Conservation (phyloP, 2,329 filamentous ascomycete genomes). For the Ophiostoma ulmi region DNA sequence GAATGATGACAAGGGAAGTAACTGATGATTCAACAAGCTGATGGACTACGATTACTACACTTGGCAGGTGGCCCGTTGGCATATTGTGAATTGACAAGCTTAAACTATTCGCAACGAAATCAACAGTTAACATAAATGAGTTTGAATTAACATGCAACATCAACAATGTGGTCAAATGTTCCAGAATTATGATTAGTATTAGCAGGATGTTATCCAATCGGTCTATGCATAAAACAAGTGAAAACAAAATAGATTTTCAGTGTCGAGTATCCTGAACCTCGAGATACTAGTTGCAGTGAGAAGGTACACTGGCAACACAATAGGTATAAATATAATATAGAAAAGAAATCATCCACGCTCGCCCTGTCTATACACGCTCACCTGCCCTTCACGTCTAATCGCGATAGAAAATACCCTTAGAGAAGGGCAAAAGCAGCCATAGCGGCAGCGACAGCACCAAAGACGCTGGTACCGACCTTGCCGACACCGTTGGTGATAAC, state of each 20-base stretch:
- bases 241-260: slow-evolving; percentile 15
- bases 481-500: slow-evolving; percentile 32
- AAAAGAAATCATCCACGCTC: neutral
- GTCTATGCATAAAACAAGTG: slow-evolving; percentile 8
- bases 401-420: slow-evolving; percentile 24
- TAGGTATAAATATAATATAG: slow-evolving; percentile 7
- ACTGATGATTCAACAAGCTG: neutral
- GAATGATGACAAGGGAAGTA: neutral
- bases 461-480: slow-evolving; percentile 28
- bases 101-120: neutral
- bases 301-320: slow-evolving; percentile 1
- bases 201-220: neutral
- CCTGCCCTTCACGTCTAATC: neutral
- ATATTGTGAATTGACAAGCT: neutral
- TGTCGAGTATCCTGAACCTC: slow-evolving; percentile 16
- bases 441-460: slow-evolving; percentile 29
- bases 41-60: neutral
- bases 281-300: slow-evolving; percentile 1
- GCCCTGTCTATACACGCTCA: neutral
- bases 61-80: neutral
- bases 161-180: neutral
- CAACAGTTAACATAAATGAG: neutral
- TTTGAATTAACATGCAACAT: neutral
- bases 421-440: slow-evolving; percentile 30
- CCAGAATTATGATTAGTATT: neutral